Base-by-base conservation (phyloP, 192 early-diverging fungal genomes). In the Entomortierella lignicola region DNA sequence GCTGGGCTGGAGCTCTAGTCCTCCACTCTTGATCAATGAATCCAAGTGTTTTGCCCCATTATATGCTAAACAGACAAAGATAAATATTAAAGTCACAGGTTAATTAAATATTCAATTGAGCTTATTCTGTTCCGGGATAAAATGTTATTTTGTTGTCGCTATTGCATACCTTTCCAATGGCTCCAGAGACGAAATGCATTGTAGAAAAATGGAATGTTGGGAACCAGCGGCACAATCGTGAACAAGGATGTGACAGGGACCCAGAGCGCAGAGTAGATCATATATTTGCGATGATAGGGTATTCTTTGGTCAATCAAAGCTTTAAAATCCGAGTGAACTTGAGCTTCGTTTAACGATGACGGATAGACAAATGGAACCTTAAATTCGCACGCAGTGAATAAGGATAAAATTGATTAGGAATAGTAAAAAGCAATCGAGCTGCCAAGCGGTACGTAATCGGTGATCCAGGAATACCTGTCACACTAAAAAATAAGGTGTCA, bases 161-260 rank as follows among this genome's bases (percentile, higher is more conserved):
- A 41, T 13, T 53, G 20, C 0, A 17, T 81, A 81, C 92, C 93
- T 91, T 91, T 91, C 74, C 92, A 93, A 54, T 94, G 92, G 69
- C 90, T 92, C 73, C 93, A 94, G 26, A 94, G 83, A 4, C 93
- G 89, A 62, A 92, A 94, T 32, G 91, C 60, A 74, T 94, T 94
- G 72, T 94, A 94, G 31, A 91, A 90, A 20, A 94, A 66, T 0
- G 92, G 92, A 39, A 94, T 89, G 69, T 94, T 94, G 43, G 93
- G 93, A 11, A 94, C 65, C 20, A 94, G 26, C 4, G 93, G 93
- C 4, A 94, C 87, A 57, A 93, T 67, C 6, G 85, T 88, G 84
- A 94, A 94, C 21, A 88, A 71, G 55, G 87, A 85, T 6, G 93
- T 82, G 25, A 93, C 75, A 5, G 93, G 93, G 25, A 94, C 77